These are phyloP conservation scores for Closterium sp. DNA, from an alignment of 139 green algal genomes.

Conservation along the genomic window DNA sequence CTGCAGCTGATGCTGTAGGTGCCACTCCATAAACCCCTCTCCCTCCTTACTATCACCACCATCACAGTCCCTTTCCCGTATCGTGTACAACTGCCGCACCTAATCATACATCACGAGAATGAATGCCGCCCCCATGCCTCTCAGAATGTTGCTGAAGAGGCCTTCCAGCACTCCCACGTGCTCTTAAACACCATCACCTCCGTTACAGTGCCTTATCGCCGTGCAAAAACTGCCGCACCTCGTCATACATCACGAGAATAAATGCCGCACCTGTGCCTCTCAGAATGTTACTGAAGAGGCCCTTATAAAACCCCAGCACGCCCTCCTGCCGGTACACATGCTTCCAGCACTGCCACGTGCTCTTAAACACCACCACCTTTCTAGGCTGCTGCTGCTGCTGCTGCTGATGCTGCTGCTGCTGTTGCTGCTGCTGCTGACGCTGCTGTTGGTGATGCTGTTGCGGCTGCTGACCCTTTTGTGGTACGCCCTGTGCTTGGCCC, in stretches of 20 bases:
- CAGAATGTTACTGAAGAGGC: slow-evolving; percentile 78
- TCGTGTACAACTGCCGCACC: slow-evolving; percentile 61
- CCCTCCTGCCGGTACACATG: slow-evolving; percentile 93
- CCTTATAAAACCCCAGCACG: slow-evolving; percentile 95
- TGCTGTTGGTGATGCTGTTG: slow-evolving; percentile 4
- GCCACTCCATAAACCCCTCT: too few relatives aligned
- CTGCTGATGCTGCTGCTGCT: slow-evolving; percentile 16
- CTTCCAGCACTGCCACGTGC: slow-evolving; percentile 63
- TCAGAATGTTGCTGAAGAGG: slow-evolving; percentile 77
- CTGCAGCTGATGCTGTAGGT: neutral
- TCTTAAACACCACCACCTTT: neutral
- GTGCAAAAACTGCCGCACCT: slow-evolving; percentile 66
- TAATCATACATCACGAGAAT: slow-evolving; percentile 84
- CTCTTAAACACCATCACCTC: neutral
- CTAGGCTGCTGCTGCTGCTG: slow-evolving; percentile 13
- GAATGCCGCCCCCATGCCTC: slow-evolving; percentile 71
- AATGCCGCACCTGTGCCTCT: slow-evolving; percentile 73
- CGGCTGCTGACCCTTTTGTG: slow-evolving; percentile 17
- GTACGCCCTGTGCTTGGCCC: neutral
- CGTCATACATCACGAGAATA: slow-evolving; percentile 81
- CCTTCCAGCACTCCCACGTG: slow-evolving; percentile 69
- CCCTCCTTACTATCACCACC: too few relatives aligned
- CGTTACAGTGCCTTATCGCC: neutral
- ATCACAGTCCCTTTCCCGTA: neutral
- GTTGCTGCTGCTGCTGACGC: slow-evolving; percentile 2